Evolutionary conservation across 2,329 filamentous ascomycete species (phyloP), one percentile per base, ranked within the genome.

Genomic region (Neodidymelliopsis sp.): DNA sequence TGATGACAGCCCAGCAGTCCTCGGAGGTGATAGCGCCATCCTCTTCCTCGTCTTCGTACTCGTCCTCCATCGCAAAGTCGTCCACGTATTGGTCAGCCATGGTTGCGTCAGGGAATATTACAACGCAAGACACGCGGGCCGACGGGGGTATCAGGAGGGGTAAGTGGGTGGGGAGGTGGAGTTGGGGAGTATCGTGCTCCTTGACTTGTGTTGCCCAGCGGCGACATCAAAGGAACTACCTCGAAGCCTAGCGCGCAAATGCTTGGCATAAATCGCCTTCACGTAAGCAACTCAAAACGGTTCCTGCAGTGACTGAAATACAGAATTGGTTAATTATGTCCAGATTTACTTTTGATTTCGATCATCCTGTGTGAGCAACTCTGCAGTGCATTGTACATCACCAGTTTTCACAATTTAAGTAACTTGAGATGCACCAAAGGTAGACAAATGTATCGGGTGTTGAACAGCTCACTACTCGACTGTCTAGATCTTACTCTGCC

Each of bases 1-100:
- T 91, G 72, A 99, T 97, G 68, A 97, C 93, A 59, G 89, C 89
- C 94, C 95, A 99, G 80, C 91, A 97, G 77, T 99, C 95, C 79
- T 97, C 94, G 53, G 92, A 90, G 19, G 92, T 96, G 77, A 97
- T 96, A 62, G 80, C 80, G 52, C 81, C 77, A 54, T 86, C 83
- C 25, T 84, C 69, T 29, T 78, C 84, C 50, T 82, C 84, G 12
- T 71, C 66, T 45, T 66, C 63, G 64, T 88, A 88, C 57, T 85
- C 84, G 56, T 83, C 83, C 59, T 86, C 84, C 54, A 61, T 58
- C 53, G 87, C 87, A 70, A 91, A 90, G 56, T 86, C 82, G 41
- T 83, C 80, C 22, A 35, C 35, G 46, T 84, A 81, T 65, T 81
- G 81, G 53, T 81, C 77, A 43, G 79, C 80, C 80, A 84, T 84